Evolutionary conservation across 306 rosid genomes (phyloP), one percentile per base, ranked within the genome.

Genomic region (Cucurbita argyrosperma): DNA sequence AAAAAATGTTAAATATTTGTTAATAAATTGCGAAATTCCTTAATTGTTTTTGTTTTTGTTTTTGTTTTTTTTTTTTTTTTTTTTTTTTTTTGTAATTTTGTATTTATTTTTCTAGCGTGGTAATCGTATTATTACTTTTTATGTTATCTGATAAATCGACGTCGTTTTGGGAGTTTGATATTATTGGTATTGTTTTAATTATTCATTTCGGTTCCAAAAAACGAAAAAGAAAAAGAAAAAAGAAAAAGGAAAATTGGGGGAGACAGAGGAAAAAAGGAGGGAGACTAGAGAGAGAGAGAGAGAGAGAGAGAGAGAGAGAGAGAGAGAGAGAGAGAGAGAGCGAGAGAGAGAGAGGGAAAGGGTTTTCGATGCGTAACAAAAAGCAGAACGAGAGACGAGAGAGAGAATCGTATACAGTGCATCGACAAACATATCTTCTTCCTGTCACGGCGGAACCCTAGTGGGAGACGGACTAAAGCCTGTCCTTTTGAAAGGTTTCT

Each of bases 371-470:
- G 82, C 74, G 16, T 21, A 26, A 49, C 72, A 37, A 74, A 75
- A 75, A 57, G 62, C 72, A 43, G 65, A 74, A 63, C 56, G 62
- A 47, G 47, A 50, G 16, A 18, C 21, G 53, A 73, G 67, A 18
- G 76, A 54, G 76, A 54, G 76, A 73, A 35, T 56, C 39, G 55
- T 38, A 39, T 39, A 47, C 72, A 63, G 79, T 62, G 18, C 62
- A 18, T 63, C 16, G 62, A 51, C 10, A 42, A 62, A 50, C 39
- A 35, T 69, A 78, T 82, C 61, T 68, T 75, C 66, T 71, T 55
- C 15, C 50, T 38, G 60, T 18, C 74, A 88, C 88, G 90, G 90
- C 86, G 91, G 81, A 89, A 84, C 84, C 90, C 81, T 75, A 63
- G 76, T 58, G 75, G 53, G 77, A 19, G 62, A 74, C 54, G 54